phyloP scores from a whole-genome alignment of 2,329 filamentous ascomycete genomes.

The Saccharata proteae region DNA sequence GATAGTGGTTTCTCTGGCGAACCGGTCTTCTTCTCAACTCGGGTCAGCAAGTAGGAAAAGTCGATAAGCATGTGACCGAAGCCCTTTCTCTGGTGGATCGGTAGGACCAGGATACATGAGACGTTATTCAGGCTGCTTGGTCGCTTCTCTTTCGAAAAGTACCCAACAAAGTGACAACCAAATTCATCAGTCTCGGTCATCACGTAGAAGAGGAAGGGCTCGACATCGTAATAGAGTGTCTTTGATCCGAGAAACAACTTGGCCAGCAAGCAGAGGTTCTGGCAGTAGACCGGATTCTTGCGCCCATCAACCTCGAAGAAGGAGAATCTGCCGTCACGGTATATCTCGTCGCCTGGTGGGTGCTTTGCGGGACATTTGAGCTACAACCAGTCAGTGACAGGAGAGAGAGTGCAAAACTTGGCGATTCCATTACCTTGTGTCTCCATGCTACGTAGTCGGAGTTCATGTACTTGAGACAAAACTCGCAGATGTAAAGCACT shows the following conservation, averaged over 20 bases:
- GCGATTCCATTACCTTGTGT: constrained; percentile 51
- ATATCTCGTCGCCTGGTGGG: constrained; percentile 94
- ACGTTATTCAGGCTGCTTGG: constrained; percentile 94
- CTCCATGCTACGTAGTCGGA: constrained; percentile 97
- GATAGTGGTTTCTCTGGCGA: constrained; percentile 95
- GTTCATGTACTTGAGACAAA: constrained; percentile 99
- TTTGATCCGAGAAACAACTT: constrained; percentile 98
- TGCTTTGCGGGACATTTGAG: constrained; percentile 90
- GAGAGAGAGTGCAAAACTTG: background rate
- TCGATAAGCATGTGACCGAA: constrained; percentile 96
- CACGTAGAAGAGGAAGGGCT: constrained; percentile 94
- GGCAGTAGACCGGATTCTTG: constrained; percentile 96
- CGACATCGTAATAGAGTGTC: constrained; percentile 94
- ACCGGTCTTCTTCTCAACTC: constrained; percentile 84
- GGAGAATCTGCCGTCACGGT: constrained; percentile 77
- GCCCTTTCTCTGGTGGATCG: constrained; percentile 92
- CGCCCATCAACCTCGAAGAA: constrained; percentile 97
- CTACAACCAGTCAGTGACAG: constrained; percentile 18
- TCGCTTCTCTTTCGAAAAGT: constrained; percentile 97
- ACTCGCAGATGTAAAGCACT: constrained; percentile 97
- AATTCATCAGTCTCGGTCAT: constrained; percentile 87
- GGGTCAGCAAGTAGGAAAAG: constrained; percentile 92
- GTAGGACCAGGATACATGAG: constrained; percentile 89
- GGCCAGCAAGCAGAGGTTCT: constrained; percentile 88
- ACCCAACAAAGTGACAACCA: constrained; percentile 95